These are phyloP conservation scores for Nicotiana tabacum DNA, from an alignment of 257 asterid genomes.

Conservation along the genomic window DNA sequence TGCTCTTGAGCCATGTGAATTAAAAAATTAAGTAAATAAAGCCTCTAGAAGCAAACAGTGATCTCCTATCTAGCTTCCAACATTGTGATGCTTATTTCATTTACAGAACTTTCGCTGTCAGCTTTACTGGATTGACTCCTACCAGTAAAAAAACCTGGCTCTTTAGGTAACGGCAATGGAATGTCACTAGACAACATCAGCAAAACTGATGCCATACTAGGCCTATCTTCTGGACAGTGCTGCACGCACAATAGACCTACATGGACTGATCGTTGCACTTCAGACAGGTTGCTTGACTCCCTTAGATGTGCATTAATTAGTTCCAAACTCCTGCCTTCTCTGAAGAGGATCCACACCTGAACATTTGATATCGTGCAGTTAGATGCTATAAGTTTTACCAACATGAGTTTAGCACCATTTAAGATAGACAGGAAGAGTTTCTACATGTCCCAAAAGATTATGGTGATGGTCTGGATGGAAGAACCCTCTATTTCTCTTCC, in stretches of 20 bases:
- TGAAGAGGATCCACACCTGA: neutral
- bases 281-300: neutral
- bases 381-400: neutral
- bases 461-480: neutral
- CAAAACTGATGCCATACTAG: neutral
- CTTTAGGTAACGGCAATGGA: neutral
- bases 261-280: neutral
- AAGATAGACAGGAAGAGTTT: neutral
- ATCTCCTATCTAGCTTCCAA: neutral
- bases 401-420: neutral
- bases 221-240: neutral
- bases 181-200: neutral
- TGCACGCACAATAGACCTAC: neutral
- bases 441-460: neutral
- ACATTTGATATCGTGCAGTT: neutral
- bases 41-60: neutral
- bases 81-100: neutral
- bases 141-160: neutral
- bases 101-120: neutral
- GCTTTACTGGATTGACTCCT: too few species aligned
- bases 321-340: neutral
- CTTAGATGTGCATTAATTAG: neutral
- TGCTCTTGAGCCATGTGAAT: too few species aligned
- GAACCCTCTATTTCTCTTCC: neutral
- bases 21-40: too few species aligned